These are phyloP conservation scores for Xylogone sp. DNA, from an alignment of 2,329 filamentous ascomycete genomes.

Conservation along the genomic window DNA sequence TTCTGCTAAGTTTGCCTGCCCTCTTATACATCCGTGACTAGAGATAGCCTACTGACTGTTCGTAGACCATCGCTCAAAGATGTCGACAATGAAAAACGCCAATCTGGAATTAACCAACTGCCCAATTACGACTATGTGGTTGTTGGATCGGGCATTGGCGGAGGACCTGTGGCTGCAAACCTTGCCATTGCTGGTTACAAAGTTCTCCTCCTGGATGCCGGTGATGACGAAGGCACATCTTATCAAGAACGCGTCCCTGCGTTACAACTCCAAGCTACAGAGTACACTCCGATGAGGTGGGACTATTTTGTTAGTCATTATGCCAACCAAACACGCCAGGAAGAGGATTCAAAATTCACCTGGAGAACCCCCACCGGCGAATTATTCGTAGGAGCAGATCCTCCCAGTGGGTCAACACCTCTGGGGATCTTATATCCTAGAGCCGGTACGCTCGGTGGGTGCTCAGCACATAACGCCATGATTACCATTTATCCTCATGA, in stretches of 20 bases:
- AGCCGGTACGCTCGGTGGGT: constrained; percentile 23
- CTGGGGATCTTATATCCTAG: constrained; percentile 22
- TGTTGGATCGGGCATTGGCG: constrained; percentile 47
- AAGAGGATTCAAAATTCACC: constrained; percentile 44
- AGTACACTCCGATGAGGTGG: constrained; percentile 44
- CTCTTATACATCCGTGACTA: too few species aligned
- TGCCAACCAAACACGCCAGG: constrained; percentile 37
- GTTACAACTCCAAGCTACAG: constrained; percentile 39
- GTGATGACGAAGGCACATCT: constrained; percentile 41
- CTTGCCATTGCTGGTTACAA: constrained; percentile 47
- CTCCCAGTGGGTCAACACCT: constrained; percentile 14
- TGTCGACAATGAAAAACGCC: background rate
- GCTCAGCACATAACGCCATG: constrained; percentile 12
- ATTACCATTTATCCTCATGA: constrained; percentile 11
- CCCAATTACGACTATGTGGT: constrained; percentile 46
- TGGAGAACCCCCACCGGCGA: constrained; percentile 30
- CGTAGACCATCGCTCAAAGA: too few species aligned
- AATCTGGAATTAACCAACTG: background rate
- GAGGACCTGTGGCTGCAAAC: constrained; percentile 44
- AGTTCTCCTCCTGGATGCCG: constrained; percentile 49
- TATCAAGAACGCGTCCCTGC: constrained; percentile 44
- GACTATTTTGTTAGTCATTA: constrained; percentile 52
- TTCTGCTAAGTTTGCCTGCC: too few species aligned
- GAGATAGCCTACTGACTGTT: too few species aligned
- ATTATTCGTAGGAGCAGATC: constrained; percentile 15